Conservation (phyloP, 208 protist genomes). For the Wallacemonas rigidus region DNA sequence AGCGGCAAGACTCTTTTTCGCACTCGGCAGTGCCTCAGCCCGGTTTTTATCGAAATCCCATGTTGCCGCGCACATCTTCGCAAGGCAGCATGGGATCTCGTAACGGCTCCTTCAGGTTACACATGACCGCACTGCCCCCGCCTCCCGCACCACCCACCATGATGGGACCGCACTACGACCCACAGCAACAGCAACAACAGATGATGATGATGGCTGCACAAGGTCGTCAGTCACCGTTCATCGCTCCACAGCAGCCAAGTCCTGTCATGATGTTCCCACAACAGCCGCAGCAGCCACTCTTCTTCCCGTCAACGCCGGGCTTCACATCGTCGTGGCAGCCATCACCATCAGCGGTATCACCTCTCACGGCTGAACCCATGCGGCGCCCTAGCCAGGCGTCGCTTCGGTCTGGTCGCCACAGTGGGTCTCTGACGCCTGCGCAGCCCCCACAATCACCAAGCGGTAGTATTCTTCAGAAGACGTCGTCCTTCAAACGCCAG, state of each 20-base stretch:
- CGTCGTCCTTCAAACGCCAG: not conserved
- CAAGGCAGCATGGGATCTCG: conserved; percentile 1
- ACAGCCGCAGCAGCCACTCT: not conserved
- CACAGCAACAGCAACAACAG: not conserved
- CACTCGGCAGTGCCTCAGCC: not conserved
- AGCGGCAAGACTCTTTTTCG: conserved; percentile 1
- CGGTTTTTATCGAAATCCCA: not conserved
- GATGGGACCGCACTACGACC: not conserved
- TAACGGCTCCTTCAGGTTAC: not conserved
- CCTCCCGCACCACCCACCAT: conserved; percentile 3
- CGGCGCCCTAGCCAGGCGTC: not conserved
- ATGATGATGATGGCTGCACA: not conserved
- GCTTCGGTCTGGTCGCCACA: not conserved
- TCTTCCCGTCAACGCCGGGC: not conserved
- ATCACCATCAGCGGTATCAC: not conserved
- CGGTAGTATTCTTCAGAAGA: conserved; percentile 9
- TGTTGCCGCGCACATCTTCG: not conserved
- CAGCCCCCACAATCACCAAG: not conserved
- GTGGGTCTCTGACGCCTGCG: not conserved
- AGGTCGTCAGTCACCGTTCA: not conserved
- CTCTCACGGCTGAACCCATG: not conserved
- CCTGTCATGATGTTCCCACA: not conserved
- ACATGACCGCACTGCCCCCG: not conserved
- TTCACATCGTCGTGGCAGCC: conserved; percentile 1
- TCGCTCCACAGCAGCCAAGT: not conserved